Conservation (phyloP, 2,329 filamentous ascomycete genomes). For the Pyrenochaeta sp. region DNA sequence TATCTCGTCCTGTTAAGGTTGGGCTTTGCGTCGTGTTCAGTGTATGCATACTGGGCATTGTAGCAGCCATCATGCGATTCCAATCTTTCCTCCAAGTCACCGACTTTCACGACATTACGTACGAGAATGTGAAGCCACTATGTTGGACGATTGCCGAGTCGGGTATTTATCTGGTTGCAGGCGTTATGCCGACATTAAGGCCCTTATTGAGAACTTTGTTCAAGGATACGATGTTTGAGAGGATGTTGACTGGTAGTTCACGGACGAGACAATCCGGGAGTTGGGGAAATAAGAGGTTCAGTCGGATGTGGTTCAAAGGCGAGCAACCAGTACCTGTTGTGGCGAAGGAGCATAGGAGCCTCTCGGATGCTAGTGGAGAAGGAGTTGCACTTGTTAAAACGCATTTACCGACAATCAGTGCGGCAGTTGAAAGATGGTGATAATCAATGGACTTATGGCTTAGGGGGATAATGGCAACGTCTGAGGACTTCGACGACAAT, state of each 20-base stretch:
- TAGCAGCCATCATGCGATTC: conserved; percentile 30
- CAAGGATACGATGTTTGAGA: conserved; percentile 19
- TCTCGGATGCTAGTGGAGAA: not conserved
- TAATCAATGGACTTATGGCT: not conserved
- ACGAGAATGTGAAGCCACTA: conserved; percentile 23
- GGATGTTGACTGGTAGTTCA: conserved; percentile 16
- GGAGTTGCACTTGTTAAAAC: not conserved
- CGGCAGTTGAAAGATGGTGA: not conserved
- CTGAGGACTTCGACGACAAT: not conserved
- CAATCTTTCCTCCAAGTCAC: conserved; percentile 20
- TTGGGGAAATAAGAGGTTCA: conserved; percentile 14
- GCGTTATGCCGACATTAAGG: conserved; percentile 27
- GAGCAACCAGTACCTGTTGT: not conserved
- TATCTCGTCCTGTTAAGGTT: conserved; percentile 16
- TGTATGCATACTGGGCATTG: conserved; percentile 21
- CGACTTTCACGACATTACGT: conserved; percentile 28
- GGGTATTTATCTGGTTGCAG: conserved; percentile 32
- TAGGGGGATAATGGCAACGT: not conserved
- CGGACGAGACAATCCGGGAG: conserved; percentile 2
- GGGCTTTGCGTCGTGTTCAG: conserved; percentile 20
- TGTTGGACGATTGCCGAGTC: conserved; percentile 33
- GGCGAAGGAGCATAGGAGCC: not conserved
- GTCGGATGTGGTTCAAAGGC: conserved; percentile 4
- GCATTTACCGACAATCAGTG: not conserved
- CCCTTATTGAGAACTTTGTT: conserved; percentile 24